Evolutionary conservation across 106 monocot species (phyloP).

Genomic region (Gastrodia elata): DNA sequence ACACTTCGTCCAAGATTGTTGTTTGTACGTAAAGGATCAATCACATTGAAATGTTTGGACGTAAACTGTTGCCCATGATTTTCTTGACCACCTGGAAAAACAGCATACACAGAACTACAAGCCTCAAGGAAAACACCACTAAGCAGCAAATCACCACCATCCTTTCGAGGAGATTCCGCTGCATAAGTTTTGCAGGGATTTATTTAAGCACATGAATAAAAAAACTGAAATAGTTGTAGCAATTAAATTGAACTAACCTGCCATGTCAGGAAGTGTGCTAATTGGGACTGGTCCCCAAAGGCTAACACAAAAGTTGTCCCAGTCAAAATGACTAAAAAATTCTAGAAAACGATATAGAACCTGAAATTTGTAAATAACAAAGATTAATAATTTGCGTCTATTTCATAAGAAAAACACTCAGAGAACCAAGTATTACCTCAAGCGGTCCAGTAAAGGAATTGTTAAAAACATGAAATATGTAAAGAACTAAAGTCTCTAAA

Average conservation of each 20-base stretch:
- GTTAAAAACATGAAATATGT: conserved; percentile 84
- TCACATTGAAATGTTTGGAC: conserved; percentile 87
- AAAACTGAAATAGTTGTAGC: not conserved
- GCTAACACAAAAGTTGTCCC: conserved; percentile 73
- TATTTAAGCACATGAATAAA: not conserved
- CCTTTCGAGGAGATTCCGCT: conserved; percentile 50
- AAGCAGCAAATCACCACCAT: conserved; percentile 38
- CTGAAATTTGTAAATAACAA: conserved; percentile 17
- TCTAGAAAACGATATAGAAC: conserved; percentile 87
- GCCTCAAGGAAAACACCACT: conserved; percentile 33
- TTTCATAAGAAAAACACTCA: not conserved
- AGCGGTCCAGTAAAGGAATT: conserved; percentile 69
- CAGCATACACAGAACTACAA: conserved; percentile 47
- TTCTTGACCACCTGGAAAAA: conserved; percentile 43
- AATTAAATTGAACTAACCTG: conserved; percentile 28
- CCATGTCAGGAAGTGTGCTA: conserved; percentile 53
- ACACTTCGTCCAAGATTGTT: conserved; percentile 96
- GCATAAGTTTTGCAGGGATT: conserved; percentile 5
- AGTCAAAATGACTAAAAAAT: conserved; percentile 79
- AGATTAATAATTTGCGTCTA: conserved; percentile 4
- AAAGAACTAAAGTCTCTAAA: conserved; percentile 76
- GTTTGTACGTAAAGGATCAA: conserved; percentile 90
- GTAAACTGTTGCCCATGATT: conserved; percentile 56
- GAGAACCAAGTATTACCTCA: conserved; percentile 30
- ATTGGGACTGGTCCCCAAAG: conserved; percentile 55